Conservation (phyloP, 495 filamentous ascomycete species). For the Daldinia concentrica region DNA sequence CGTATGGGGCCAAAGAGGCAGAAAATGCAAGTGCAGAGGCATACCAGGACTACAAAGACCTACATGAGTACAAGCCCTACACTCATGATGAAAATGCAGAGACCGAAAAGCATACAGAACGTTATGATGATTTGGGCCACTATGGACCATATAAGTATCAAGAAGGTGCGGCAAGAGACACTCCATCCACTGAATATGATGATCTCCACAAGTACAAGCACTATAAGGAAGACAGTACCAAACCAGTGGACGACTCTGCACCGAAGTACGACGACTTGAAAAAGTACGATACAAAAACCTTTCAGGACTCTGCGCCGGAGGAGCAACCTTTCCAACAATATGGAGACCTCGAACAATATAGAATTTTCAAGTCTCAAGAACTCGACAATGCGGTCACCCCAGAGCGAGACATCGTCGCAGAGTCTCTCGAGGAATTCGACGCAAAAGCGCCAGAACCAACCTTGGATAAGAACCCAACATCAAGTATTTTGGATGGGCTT, state of each 20-base stretch:
- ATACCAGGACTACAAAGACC: slow-evolving; percentile 21
- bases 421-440: slow-evolving; percentile 46
- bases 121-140: slow-evolving; percentile 41
- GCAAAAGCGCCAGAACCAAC: slow-evolving; percentile 22
- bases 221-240: slow-evolving; percentile 26
- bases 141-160: slow-evolving; percentile 48
- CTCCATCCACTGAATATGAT: slow-evolving; percentile 28
- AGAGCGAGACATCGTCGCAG: slow-evolving; percentile 39
- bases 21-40: slow-evolving; percentile 17
- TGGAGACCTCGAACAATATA: slow-evolving; percentile 47
- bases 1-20: slow-evolving; percentile 41
- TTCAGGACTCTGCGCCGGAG: slow-evolving; percentile 45
- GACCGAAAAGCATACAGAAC: slow-evolving; percentile 11
- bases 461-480: slow-evolving; percentile 1
- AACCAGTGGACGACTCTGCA: slow-evolving; percentile 18
- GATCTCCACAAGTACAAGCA: slow-evolving; percentile 46
- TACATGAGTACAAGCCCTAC: slow-evolving; percentile 42
- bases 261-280: slow-evolving; percentile 46
- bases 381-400: slow-evolving; percentile 19
- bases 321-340: slow-evolving; percentile 42
- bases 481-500: slow-evolving; percentile 27
- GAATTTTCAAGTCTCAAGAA: slow-evolving; percentile 32
- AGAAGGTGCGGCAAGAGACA: slow-evolving; percentile 48
- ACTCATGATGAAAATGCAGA: slow-evolving; percentile 29
- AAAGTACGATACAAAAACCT: slow-evolving; percentile 46